phyloP scores from a whole-genome alignment of 306 rosid genomes.

The Cicer yamashitae region DNA sequence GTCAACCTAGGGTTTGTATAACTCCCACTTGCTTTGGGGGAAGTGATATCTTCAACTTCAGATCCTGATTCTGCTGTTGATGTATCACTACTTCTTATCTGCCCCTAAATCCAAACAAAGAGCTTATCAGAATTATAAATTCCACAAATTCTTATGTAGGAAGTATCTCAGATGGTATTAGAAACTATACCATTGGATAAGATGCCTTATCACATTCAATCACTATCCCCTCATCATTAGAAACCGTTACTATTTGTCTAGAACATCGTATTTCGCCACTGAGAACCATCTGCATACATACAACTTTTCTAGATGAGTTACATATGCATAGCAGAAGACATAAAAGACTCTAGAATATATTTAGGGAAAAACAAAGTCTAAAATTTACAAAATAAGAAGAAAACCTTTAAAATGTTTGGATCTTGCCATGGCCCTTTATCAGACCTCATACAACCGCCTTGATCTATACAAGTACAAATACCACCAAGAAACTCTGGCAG shows the following conservation, averaged over 20 bases:
- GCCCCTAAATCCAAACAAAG: slow-evolving; percentile 44
- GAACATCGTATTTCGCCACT: slow-evolving; percentile 75
- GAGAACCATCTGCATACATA: slow-evolving; percentile 66
- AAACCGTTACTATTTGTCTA: slow-evolving; percentile 74
- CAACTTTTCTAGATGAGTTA: slow-evolving; percentile 40
- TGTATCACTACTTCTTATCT: slow-evolving; percentile 85
- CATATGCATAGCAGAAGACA: slow-evolving; percentile 23
- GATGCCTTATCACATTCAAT: slow-evolving; percentile 66
- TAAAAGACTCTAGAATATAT: slow-evolving; percentile 2
- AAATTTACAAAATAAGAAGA: slow-evolving; percentile 25
- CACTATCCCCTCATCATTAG: slow-evolving; percentile 62
- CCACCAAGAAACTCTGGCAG: slow-evolving; percentile 93
- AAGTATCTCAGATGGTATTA: slow-evolving; percentile 37
- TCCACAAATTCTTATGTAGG: slow-evolving; percentile 31
- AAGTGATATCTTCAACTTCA: slow-evolving; percentile 83
- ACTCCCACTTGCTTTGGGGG: slow-evolving; percentile 73
- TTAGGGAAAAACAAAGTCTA: slow-evolving; percentile 26
- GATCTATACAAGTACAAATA: slow-evolving; percentile 72
- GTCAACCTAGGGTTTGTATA: slow-evolving; percentile 68
- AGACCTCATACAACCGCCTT: slow-evolving; percentile 85
- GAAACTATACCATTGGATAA: slow-evolving; percentile 58
- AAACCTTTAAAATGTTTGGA: slow-evolving; percentile 78
- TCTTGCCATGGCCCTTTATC: slow-evolving; percentile 97
- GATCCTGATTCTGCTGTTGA: slow-evolving; percentile 94
- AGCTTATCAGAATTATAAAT: slow-evolving; percentile 30